Percentiles rank a stretch among this genome's conserved stretches.
Conservation (phyloP, 306 rosid species). For the Castanea mollissima region DNA sequence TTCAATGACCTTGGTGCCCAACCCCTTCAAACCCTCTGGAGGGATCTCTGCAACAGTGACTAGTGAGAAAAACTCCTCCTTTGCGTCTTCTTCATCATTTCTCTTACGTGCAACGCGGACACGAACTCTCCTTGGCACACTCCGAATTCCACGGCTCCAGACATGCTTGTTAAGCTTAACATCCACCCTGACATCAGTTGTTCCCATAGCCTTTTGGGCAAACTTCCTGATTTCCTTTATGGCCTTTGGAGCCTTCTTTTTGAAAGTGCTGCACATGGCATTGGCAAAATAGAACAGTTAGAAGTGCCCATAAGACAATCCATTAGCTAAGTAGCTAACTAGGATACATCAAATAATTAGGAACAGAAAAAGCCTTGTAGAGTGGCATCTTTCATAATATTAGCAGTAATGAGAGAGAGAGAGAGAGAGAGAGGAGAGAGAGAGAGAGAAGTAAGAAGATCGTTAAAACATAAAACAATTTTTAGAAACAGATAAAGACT, state of each 20-base stretch:
- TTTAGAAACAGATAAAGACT: too few species aligned
- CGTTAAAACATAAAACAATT: too few species aligned
- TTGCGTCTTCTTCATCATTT: constrained; percentile 48
- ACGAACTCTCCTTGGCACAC: constrained; percentile 44
- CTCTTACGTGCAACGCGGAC: constrained; percentile 38
- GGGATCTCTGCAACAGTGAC: too few species aligned
- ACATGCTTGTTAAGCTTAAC: constrained; percentile 48
- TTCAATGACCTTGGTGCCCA: constrained; percentile 39
- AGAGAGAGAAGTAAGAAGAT: too few species aligned
- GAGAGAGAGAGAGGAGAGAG: too few species aligned
- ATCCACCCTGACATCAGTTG: constrained; percentile 46
- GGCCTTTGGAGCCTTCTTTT: constrained; percentile 54
- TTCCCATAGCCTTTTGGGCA: constrained; percentile 50
- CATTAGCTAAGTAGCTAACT: neutral
- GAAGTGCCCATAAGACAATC: neutral
- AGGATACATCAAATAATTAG: neutral
- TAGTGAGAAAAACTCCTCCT: neutral
- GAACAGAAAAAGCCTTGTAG: too few species aligned
- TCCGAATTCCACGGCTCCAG: constrained; percentile 49
- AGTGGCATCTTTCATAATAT: too few species aligned
- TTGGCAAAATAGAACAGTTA: neutral
- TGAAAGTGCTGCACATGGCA: constrained; percentile 38
- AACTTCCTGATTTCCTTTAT: constrained; percentile 49
- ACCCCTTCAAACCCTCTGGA: too few species aligned
- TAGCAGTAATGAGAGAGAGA: too few species aligned